Base-by-base conservation (phyloP, 2,329 filamentous ascomycete genomes). In the Ophioceras dolichostomum region DNA sequence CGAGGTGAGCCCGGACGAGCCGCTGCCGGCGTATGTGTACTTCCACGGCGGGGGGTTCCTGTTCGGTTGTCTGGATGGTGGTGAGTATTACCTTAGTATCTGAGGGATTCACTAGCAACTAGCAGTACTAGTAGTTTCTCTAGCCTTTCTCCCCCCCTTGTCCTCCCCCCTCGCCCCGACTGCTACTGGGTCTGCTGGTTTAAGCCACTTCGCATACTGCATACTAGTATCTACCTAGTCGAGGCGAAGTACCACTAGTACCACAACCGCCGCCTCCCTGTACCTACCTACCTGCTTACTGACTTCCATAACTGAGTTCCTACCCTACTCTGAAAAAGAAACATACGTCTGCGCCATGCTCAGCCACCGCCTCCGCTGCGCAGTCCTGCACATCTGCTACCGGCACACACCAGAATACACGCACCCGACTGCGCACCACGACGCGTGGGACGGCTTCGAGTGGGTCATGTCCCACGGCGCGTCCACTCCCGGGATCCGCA, bases 371-470 rank as follows among this genome's bases (percentile, higher is more conserved):
- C 31, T 33, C 10, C 31, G 21, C 10, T 33, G 31, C 14, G 50
- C 63, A 0, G 65, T 73, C 0, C 41, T 73, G 4, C 68, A 69
- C 36, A 54, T 71, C 13, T 65, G 65, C 39, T 73, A 73, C 46
- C 61, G 70, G 1, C 68, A 73, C 48, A 68, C 68, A 0, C 68
- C 68, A 0, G 62, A 71, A 38, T 49, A 63, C 35, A 43, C 37
- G 2, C 70, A 62, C 40, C 66, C 70, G 0, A 62, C 58, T 0
- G 56, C 64, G 1, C 67, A 61, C 57, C 40, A 65, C 39, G 70
- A 76, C 39, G 52, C 61, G 0, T 61, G 66, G 45, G 69, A 72
- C 37, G 61, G 62, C 1, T 66, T 69, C 29, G 54, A 62, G 13
- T 74, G 67, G 67, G 43, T 68, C 1, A 52, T 62, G 27, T 47